Evolutionary conservation across 352 stramenopile species (phyloP), one percentile per base, ranked within the genome.

Genomic region (Blastocystis sp.): DNA sequence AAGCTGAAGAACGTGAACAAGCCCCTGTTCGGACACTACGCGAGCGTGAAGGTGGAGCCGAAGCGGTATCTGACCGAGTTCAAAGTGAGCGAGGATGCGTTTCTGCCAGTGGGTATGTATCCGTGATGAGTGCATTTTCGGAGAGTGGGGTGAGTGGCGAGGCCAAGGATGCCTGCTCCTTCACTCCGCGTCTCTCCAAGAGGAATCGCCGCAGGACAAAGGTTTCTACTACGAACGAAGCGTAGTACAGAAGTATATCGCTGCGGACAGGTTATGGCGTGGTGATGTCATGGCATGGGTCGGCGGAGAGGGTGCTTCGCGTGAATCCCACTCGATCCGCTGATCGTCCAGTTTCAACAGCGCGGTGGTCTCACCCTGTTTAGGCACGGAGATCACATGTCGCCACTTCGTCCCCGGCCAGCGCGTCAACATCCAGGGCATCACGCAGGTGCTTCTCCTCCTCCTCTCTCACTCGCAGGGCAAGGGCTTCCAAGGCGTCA

Each of bases 341-440:
- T 68, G 40, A 66, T 94, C 57, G 87, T 91, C 10, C 89, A 28
- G 4, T 57, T n/a, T 89, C 91, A 61, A 94, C 93, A 10, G 66
- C 97, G 42, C 89, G 97, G 52, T 93, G 93, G 7, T 21, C 65
- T 76, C 7, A 76, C 43, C 65, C 21, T 42, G 6, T 38, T 90
- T 97, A 9, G 95, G 96, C 79, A 97, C 94, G 43, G 93, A 91
- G 68, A 93, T 99, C 87, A 95, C 95, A 89, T 96, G 96, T 54
- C 90, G 95, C 45, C 97, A 99, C 91, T 99, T 99, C 92, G 92
- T 96, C 38, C 93, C 97, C 1, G 97, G 97, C 74, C 97, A 99
- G 92, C 97, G 94, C 89, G 94, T 99, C 3, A 97, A 99, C 91
- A 92, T 99, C 69, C 93, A 94, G 59, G 97, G 95, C 76, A 98